Conservation (phyloP, 345 rosid genomes). For the Nasturtium officinale region DNA sequence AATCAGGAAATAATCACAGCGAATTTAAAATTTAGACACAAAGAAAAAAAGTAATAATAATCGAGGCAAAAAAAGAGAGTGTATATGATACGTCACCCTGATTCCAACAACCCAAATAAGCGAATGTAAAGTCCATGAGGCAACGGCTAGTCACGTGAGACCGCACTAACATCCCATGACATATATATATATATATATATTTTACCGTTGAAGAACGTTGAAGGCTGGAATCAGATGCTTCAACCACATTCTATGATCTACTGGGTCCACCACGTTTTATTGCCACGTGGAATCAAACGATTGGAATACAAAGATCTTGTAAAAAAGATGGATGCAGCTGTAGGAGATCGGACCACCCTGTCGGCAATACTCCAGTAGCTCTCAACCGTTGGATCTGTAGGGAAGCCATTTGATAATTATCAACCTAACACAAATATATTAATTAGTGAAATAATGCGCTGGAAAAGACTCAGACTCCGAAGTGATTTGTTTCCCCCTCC, state of each 20-base stretch:
- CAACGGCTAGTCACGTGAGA: constrained; percentile 43
- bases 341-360: constrained; percentile 19
- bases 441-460: constrained; percentile 31
- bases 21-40: background rate
- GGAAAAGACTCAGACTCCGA: constrained; percentile 34
- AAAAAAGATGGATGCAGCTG: background rate
- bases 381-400: constrained; percentile 31
- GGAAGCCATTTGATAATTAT: background rate
- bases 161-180: constrained; percentile 33
- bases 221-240: constrained; percentile 34
- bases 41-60: background rate
- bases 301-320: background rate
- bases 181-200: background rate
- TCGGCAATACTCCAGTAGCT: constrained; percentile 29
- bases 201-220: constrained; percentile 39
- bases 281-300: background rate
- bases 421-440: background rate
- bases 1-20: constrained; percentile 4
- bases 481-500: constrained; percentile 28
- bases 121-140: constrained; percentile 30
- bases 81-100: constrained; percentile 18
- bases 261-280: background rate
- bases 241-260: background rate
- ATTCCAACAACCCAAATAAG: constrained; percentile 24
- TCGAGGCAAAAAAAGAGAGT: constrained; percentile 5